These are phyloP conservation scores for Triticum monococcum DNA, from an alignment of 176 grass and related monocot genomes.

Conservation along the genomic window DNA sequence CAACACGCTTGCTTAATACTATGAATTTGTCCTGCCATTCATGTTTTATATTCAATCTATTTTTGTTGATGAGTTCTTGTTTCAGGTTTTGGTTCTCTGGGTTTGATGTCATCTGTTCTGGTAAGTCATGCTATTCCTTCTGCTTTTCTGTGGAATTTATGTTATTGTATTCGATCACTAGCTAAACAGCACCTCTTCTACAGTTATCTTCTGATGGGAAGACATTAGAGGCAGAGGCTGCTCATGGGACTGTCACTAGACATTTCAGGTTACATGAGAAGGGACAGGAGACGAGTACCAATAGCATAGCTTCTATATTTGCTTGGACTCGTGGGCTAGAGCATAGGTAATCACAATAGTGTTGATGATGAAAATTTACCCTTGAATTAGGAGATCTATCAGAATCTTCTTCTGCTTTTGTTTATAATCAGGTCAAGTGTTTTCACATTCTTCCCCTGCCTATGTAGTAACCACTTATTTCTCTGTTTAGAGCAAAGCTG, in stretches of 20 bases:
- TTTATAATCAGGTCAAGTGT: neutral
- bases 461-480: constrained; percentile 1
- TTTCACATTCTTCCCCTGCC: neutral
- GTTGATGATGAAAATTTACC: neutral
- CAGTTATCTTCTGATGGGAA: constrained; percentile 94
- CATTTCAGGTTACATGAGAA: constrained; percentile 92
- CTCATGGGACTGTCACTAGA: constrained; percentile 94
- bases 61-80: constrained; percentile 26
- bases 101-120: constrained; percentile 89
- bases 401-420: neutral
- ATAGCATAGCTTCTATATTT: constrained; percentile 98
- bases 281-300: constrained; percentile 96
- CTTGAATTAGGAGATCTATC: neutral
- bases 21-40: neutral
- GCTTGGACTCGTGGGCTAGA: constrained; percentile 96
- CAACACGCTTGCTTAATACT: neutral
- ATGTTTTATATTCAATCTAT: constrained; percentile 2
- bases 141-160: constrained; percentile 1
- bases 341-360: constrained; percentile 60
- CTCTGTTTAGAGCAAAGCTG: constrained; percentile 76
- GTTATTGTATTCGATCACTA: constrained; percentile 19
- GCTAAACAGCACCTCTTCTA: constrained; percentile 32
- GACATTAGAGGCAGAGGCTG: constrained; percentile 94
- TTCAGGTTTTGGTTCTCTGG: constrained; percentile 96
- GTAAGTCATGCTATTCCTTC: constrained; percentile 40